Base-by-base conservation (phyloP, 768 basidiomycete species). In the Boletus coccyginus region DNA sequence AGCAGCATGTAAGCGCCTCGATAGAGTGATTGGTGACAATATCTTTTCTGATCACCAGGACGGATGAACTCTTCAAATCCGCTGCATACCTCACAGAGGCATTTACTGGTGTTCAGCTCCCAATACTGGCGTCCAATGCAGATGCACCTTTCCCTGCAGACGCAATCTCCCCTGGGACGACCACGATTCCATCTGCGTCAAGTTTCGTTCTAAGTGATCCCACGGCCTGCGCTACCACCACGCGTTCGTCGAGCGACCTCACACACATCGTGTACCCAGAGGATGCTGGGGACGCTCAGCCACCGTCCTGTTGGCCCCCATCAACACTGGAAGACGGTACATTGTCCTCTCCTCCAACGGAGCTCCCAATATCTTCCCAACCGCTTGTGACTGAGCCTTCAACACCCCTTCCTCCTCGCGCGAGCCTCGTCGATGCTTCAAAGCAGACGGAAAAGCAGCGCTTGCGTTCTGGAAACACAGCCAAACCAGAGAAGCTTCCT, bases 41-140 rank as follows among this genome's bases (percentile, higher is more conserved):
- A 16, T 54, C 21, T 31, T 52, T 45, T 50, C 24, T 38, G 11
- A 33, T 36, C 16, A 42, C 12, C 57, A 91, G 89, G 59, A 79
- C 86, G 7, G 89, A 92, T 63, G 90, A 92, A 64, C 79, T 90
- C 40, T 82, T 84, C 74, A 91, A 91, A 70, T 79, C 88, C 1
- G 82, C 87, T 12, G 84, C 86, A 7, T 90, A 87, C 62, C 78
- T 92, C 53, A 86, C 89, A 0, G 90, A 92, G 64, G 79, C 84
- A 13, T 84, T 83, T 29, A 72, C 66, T 32, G 69, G 70, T 16
- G 62, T 63, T n/a, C 69, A 63, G 19, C 57, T 68, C 8, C 62
- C 64, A 40, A n/a, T 48, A 43, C 51, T 42, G 33, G 3, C 42
- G 10, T 43, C 52, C 24, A 19, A 43, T 42, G 9, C 54, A 41